Conservation (phyloP, 2,329 filamentous ascomycete genomes). For the Colletotrichum cereale region DNA sequence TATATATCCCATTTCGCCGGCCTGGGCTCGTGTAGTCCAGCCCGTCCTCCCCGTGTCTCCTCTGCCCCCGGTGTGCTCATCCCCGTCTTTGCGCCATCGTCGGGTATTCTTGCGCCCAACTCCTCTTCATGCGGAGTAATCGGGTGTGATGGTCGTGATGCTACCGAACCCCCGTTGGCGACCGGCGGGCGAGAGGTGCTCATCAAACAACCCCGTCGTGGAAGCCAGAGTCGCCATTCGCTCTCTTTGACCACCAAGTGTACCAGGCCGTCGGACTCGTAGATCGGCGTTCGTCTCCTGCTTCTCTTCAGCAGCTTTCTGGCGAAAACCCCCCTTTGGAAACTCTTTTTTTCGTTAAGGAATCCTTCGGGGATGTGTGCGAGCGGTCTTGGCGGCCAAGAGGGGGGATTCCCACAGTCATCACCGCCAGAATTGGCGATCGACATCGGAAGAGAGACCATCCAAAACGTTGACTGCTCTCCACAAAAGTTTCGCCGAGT, state of each 20-base stretch:
- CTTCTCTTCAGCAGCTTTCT: background rate
- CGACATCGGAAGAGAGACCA: background rate
- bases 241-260: background rate
- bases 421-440: background rate
- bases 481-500: conserved; percentile 37
- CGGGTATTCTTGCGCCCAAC: conserved; percentile 6
- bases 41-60: background rate
- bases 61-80: background rate
- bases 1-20: conserved; percentile 24
- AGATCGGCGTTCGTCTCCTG: background rate
- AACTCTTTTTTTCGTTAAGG: background rate
- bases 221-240: background rate
- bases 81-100: conserved; percentile 5
- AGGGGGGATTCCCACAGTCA: background rate
- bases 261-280: background rate
- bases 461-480: conserved; percentile 1
- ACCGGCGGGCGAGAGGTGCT: background rate
- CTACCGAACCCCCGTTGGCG: background rate
- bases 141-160: background rate
- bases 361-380: background rate
- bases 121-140: background rate
- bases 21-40: too few species aligned
- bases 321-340: background rate
- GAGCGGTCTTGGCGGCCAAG: background rate
- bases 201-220: conserved; percentile 1